Conservation (phyloP, 306 rosid genomes). For the Fragaria nilgerrensis region DNA sequence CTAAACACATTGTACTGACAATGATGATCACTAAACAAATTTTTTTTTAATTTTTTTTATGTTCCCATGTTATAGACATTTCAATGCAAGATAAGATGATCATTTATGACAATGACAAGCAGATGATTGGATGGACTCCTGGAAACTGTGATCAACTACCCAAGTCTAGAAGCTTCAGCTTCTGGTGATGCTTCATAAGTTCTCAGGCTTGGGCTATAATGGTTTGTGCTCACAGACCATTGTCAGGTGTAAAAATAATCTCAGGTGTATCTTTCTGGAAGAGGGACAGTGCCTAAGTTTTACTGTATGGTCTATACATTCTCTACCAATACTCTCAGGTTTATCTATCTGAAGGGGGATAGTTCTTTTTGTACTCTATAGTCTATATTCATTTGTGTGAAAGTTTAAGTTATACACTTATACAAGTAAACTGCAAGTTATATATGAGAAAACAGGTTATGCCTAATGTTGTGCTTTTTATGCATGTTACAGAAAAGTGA, state of each 20-base stretch:
- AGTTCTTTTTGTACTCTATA: too few relatives aligned
- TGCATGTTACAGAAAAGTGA: too few relatives aligned
- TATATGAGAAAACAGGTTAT: too few relatives aligned
- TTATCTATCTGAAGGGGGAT: too few relatives aligned
- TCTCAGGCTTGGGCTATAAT: background rate
- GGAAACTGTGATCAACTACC: conserved; percentile 54
- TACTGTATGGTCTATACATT: background rate
- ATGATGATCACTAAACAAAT: too few relatives aligned
- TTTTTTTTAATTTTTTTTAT: too few relatives aligned
- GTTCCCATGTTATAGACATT: conserved; percentile 38
- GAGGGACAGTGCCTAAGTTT: background rate
- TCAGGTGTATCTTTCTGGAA: background rate
- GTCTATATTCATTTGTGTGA: too few relatives aligned
- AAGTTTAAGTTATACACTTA: too few relatives aligned
- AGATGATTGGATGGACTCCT: conserved; percentile 67
- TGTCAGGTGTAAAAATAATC: background rate
- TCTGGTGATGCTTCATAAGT: too few relatives aligned
- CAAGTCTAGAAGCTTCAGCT: conserved; percentile 33
- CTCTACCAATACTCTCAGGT: background rate
- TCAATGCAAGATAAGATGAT: conserved; percentile 82
- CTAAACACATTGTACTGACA: too few relatives aligned
- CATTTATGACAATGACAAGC: conserved; percentile 73
- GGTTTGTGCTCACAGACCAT: background rate
- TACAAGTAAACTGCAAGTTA: too few relatives aligned
- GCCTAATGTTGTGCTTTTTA: too few relatives aligned